Conservation (phyloP, 164 flowering plant genomes). For the Stephania yunnanensis region DNA sequence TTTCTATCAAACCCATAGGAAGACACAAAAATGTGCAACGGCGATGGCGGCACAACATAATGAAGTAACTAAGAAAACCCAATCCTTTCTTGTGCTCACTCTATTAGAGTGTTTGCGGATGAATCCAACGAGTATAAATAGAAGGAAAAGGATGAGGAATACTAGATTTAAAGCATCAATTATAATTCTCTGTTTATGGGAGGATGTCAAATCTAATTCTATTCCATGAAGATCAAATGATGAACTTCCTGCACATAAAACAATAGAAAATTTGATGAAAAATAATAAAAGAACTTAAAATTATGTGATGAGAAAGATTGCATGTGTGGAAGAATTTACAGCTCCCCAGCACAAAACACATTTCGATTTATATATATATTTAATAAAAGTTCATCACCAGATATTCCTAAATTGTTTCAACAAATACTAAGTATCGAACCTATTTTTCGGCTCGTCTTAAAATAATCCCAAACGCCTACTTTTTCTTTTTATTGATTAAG, state of each 20-base stretch:
- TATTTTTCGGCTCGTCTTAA: no score
- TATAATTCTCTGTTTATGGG: conserved; percentile 31
- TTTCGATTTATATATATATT: no score
- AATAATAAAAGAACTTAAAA: no score
- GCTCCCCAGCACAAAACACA: not conserved
- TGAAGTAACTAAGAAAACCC: conserved; percentile 31
- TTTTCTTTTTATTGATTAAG: no score
- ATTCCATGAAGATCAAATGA: conserved; percentile 39
- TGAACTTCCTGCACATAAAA: conserved; percentile 26
- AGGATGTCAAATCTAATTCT: conserved; percentile 27
- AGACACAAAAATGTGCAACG: conserved; percentile 29
- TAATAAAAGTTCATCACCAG: no score
- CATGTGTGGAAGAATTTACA: not conserved
- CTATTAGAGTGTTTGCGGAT: conserved; percentile 8
- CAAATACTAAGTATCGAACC: no score
- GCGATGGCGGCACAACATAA: conserved; percentile 38
- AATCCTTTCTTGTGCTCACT: conserved; percentile 21
- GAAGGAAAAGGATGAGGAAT: no score
- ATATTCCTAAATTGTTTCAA: no score
- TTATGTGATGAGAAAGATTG: not conserved
- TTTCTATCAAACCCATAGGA: conserved; percentile 23
- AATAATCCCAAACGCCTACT: no score
- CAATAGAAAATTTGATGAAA: not conserved
- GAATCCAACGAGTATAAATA: no score
- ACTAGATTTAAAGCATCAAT: conserved; percentile 45